Conservation (phyloP, 345 rosid species). For the Eucalyptus marginata region DNA sequence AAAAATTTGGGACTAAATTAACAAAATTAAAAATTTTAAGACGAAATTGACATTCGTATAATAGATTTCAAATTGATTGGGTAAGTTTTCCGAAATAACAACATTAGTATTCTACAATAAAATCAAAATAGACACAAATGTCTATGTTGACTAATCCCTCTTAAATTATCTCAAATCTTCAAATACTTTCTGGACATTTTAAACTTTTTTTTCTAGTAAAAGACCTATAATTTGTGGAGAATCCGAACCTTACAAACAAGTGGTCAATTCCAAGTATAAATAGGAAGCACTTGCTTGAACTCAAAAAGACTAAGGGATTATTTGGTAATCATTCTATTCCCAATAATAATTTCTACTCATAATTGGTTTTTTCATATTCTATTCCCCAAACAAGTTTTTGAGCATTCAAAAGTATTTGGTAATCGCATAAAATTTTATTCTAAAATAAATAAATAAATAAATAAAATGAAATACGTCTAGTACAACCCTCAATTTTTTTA, state of each 20-base stretch:
- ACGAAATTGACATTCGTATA: not conserved
- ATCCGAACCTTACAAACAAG: not conserved
- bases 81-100: not conserved
- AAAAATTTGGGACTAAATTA: not conserved
- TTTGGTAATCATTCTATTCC: too few species aligned
- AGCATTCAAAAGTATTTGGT: too few species aligned
- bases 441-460: too few species aligned
- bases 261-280: not conserved
- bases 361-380: too few species aligned
- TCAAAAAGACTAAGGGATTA: not conserved
- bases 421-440: too few species aligned
- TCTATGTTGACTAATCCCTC: not conserved
- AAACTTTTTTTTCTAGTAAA: not conserved
- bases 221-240: not conserved
- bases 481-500: too few species aligned
- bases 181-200: not conserved
- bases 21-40: not conserved
- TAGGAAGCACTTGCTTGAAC: not conserved
- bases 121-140: not conserved
- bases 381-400: too few species aligned
- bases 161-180: not conserved
- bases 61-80: not conserved
- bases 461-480: too few species aligned
- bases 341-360: too few species aligned
- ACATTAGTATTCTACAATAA: not conserved